A percentile compares a stretch with the other conserved stretches of the same genome.
These are phyloP conservation scores for Halophytophthora polymorphica DNA, from an alignment of 352 stramenopile species.

Conservation along the genomic window DNA sequence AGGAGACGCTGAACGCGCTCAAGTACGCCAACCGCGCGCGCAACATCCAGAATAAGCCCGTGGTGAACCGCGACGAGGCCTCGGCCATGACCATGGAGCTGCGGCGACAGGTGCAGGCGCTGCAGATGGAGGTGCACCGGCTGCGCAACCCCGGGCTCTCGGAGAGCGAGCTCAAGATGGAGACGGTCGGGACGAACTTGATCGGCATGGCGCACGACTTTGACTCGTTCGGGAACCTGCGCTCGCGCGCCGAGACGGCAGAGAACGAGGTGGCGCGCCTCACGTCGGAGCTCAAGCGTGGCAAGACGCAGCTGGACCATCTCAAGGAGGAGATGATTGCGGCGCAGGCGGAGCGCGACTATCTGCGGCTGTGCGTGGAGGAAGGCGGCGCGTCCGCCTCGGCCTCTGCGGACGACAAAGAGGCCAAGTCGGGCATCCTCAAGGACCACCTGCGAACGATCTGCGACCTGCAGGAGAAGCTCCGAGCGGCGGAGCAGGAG, in stretches of 20 bases:
- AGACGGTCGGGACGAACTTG: conserved; percentile 52
- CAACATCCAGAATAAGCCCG: conserved; percentile 89
- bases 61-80: conserved; percentile 82
- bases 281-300: conserved; percentile 73
- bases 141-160: conserved; percentile 79
- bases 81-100: conserved; percentile 73
- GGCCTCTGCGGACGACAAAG: conserved; percentile 35
- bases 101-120: conserved; percentile 71
- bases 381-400: conserved; percentile 26
- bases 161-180: conserved; percentile 73
- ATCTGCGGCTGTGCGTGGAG: conserved; percentile 68
- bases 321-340: conserved; percentile 86
- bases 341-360: conserved; percentile 79
- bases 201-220: conserved; percentile 70
- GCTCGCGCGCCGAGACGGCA: conserved; percentile 66
- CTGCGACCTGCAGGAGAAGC: conserved; percentile 73
- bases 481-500: conserved; percentile 60
- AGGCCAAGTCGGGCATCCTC: conserved; percentile 62
- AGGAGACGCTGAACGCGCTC: conserved; percentile 91
- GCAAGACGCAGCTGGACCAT: conserved; percentile 73
- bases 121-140: conserved; percentile 80
- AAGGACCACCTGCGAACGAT: conserved; percentile 83
- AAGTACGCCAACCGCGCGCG: conserved; percentile 90
- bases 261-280: conserved; percentile 77
- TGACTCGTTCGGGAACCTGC: conserved; percentile 75